Percentiles rank a stretch among this genome's conserved stretches.
Evolutionary conservation across 1,139 yeast genomes (phyloP).

Genomic region (Kodamaea suecica): DNA sequence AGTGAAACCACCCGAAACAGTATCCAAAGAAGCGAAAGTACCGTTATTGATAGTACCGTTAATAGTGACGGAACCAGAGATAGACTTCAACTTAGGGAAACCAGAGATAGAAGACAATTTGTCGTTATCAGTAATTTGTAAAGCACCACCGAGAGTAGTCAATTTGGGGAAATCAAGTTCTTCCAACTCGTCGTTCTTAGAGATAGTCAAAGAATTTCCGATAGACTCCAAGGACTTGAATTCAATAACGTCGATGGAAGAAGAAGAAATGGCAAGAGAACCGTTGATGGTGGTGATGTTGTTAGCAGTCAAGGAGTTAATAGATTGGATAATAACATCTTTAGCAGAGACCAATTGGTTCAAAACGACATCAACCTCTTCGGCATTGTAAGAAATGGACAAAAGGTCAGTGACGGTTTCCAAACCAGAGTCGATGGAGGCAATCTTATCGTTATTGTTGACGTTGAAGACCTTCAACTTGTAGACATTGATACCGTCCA

Average conservation of each 20-base stretch:
- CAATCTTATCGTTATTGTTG: constrained; percentile 75
- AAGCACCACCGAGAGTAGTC: constrained; percentile 79
- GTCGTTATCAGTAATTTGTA: constrained; percentile 81
- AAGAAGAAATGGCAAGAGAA: constrained; percentile 73
- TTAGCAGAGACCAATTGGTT: constrained; percentile 77
- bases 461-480: constrained; percentile 73
- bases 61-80: constrained; percentile 85
- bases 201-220: constrained; percentile 80
- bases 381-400: constrained; percentile 82
- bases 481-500: constrained; percentile 78
- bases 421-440: constrained; percentile 68
- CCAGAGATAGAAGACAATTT: constrained; percentile 62
- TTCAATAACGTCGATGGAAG: constrained; percentile 55
- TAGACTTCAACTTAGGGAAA: constrained; percentile 66
- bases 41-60: constrained; percentile 80
- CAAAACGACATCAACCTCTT: constrained; percentile 63
- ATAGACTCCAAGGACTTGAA: constrained; percentile 55
- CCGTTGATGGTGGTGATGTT: constrained; percentile 71
- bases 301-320: constrained; percentile 67
- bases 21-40: constrained; percentile 63
- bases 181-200: constrained; percentile 69
- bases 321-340: constrained; percentile 78
- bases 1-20: constrained; percentile 89
- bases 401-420: constrained; percentile 69
- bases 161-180: constrained; percentile 68